Evolutionary conservation across 2,329 filamentous ascomycete species (phyloP).

Genomic region (Cladosporium colombiae): DNA sequence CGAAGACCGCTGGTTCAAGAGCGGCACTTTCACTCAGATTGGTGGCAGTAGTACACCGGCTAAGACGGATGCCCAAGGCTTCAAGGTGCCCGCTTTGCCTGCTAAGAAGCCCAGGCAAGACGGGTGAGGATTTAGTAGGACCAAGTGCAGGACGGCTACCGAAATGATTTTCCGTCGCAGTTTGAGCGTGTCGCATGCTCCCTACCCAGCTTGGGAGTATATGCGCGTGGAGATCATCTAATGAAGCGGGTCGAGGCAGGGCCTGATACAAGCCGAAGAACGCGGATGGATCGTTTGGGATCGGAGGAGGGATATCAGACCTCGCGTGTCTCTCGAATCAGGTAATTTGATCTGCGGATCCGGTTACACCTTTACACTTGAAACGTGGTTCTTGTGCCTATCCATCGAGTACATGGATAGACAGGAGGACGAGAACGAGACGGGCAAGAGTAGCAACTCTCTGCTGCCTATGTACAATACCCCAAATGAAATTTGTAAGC

Average conservation of each 20-base stretch:
- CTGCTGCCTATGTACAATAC: background rate
- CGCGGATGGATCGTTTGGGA: background rate
- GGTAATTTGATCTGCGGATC: background rate
- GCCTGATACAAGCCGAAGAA: background rate
- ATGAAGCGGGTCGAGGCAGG: background rate
- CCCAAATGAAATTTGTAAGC: background rate
- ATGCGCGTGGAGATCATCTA: background rate
- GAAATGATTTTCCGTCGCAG: background rate
- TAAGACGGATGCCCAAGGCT: constrained; percentile 61
- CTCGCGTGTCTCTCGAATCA: background rate
- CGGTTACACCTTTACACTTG: background rate
- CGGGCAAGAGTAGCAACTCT: background rate
- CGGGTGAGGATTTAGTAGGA: background rate
- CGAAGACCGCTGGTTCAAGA: constrained; percentile 94
- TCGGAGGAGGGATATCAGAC: background rate
- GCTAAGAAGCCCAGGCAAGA: constrained; percentile 61
- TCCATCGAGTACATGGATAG: background rate
- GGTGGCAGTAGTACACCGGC: constrained; percentile 45
- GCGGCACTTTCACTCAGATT: constrained; percentile 93
- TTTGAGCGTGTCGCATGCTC: background rate
- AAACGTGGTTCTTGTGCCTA: background rate
- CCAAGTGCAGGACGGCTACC: background rate
- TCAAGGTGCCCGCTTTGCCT: constrained; percentile 76
- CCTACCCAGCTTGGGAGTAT: background rate
- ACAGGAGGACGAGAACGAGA: background rate